A percentile compares a stretch with the other conserved stretches of the same genome.
Conservation (phyloP, 1,284 basidiomycete genomes). For the Apiotrichum domesticum region DNA sequence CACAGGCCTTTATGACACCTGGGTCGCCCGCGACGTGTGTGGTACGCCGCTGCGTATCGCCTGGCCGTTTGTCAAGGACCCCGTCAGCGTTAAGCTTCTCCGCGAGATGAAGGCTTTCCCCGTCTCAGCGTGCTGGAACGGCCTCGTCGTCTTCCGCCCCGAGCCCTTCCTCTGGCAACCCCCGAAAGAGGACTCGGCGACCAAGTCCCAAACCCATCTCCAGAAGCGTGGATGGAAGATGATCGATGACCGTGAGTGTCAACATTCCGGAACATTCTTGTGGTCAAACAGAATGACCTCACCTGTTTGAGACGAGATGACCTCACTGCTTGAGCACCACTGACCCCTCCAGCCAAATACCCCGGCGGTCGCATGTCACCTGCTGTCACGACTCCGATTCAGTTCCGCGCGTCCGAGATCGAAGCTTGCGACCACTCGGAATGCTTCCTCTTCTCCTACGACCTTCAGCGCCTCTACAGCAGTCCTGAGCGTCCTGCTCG, state of each 20-base stretch:
- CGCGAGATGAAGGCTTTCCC: conserved; percentile 49
- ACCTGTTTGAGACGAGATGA: too few species aligned
- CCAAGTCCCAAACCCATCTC: not conserved
- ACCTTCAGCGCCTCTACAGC: conserved; percentile 52
- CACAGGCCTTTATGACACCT: conserved; percentile 49
- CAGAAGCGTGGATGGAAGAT: conserved; percentile 35
- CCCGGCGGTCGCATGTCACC: conserved; percentile 35
- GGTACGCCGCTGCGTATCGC: conserved; percentile 48
- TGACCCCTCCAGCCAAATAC: conserved; percentile 27
- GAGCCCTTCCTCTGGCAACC: conserved; percentile 49
- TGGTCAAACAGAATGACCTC: conserved; percentile 9
- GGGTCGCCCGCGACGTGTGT: conserved; percentile 50
- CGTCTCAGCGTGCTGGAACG: conserved; percentile 53
- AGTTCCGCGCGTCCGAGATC: conserved; percentile 50
- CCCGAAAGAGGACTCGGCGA: conserved; percentile 22
- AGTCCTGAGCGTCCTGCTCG: conserved; percentile 39
- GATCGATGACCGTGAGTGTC: conserved; percentile 33
- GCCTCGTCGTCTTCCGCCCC: conserved; percentile 51
- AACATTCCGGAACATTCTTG: conserved; percentile 1
- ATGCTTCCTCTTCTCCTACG: conserved; percentile 55
- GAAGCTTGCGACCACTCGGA: conserved; percentile 54
- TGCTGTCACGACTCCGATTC: conserved; percentile 45
- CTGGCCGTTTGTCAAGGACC: conserved; percentile 55
- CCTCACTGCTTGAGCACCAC: not conserved
- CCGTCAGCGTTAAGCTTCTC: conserved; percentile 39